Base-by-base conservation (phyloP, 2,329 filamentous ascomycete species). In the Arthrobotrys sphaeroides region DNA sequence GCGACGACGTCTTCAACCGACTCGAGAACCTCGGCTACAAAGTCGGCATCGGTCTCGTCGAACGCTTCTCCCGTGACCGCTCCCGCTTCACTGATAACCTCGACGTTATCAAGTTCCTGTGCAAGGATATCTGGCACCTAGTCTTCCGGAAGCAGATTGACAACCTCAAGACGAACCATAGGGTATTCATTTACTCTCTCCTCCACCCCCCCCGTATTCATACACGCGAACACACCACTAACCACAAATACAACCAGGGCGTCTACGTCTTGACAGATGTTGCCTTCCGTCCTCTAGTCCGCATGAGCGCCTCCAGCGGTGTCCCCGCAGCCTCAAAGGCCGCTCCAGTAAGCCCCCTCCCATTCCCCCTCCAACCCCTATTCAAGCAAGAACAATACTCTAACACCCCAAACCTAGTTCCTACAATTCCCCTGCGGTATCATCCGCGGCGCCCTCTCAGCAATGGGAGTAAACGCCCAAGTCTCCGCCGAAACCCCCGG, bases 61-160 rank as follows among this genome's bases (percentile, higher is more conserved):
- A 99, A 84, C 87, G 91, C 62, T 94, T 95, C 85, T 93, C 91
- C 7, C 87, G 88, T 81, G 91, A 96, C 82, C 87, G 93, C 60
- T 93, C 94, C 42, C 91, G 93, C 55, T 96, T 97, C 81, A 92
- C 90, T 77, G 93, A 97, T 80, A 94, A 94, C 2, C 88, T 99
- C 43, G 95, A 98, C 81, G 91, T 94, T 57, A 99, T 99, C 82
- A 99, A 99, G 83, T 98, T 99, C 81, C 86, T 99, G 57, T 99
- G 95, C 88, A 99, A 99, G 85, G 95, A 99, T 82, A 86, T 99
- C 47, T 99, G 95, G 95, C 93, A 89, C 33, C 86, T 98, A 18
- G 88, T 97, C 13, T 99, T 97, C 83, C 88, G 92, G 82, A 99
- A 99, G 84, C 96, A 98, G 83, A 92, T 99, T 81, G 95, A 99